phyloP scores from a whole-genome alignment of 2,329 filamentous ascomycete species.

The Capronia americana region DNA sequence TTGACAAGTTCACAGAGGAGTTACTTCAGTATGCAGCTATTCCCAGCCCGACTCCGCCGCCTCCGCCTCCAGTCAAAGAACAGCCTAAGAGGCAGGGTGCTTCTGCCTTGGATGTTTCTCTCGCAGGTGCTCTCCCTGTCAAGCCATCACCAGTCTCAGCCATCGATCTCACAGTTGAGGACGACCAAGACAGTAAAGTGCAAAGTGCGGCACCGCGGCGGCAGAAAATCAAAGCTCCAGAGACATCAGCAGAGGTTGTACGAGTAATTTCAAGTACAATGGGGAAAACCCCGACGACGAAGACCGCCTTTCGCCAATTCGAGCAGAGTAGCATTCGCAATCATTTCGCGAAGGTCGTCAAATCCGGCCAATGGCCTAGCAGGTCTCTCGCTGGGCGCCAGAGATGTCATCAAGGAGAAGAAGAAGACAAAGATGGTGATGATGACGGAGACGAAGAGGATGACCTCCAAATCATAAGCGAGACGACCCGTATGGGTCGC shows the following conservation, averaged over 20 bases:
- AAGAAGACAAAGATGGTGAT: background rate
- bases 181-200: background rate
- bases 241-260: background rate
- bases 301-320: background rate
- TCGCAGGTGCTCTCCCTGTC: background rate
- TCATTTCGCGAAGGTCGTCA: background rate
- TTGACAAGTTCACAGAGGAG: background rate
- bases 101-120: background rate
- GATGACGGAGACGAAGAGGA: slow-evolving; percentile 3
- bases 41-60: background rate
- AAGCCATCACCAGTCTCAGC: background rate
- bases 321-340: background rate
- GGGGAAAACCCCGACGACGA: background rate
- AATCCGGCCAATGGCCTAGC: background rate
- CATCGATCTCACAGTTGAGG: background rate
- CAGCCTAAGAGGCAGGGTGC: background rate
- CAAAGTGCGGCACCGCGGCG: background rate
- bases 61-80: background rate
- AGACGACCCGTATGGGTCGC: background rate
- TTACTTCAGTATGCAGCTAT: background rate
- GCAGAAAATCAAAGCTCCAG: background rate
- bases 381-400: background rate
- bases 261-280: background rate
- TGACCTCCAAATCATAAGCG: slow-evolving; percentile 17
- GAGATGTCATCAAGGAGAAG: background rate